Evolutionary conservation across 2,329 filamentous ascomycete genomes (phyloP), one percentile per base, ranked within the genome.

Genomic region (Xylaria sp.): DNA sequence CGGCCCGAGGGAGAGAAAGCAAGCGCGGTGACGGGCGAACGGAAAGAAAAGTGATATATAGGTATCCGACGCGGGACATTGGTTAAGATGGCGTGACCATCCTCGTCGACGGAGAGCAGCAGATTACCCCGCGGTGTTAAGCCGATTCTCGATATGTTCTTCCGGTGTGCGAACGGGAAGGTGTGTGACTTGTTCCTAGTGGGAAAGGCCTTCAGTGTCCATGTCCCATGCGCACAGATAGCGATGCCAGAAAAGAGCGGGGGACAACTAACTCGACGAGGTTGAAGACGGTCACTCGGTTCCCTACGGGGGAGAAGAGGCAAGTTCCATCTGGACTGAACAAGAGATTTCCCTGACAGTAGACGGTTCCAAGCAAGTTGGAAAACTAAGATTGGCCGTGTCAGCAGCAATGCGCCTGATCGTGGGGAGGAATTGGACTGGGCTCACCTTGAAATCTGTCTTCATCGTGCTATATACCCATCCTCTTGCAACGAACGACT

Each of bases 251-350:
- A 30, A 50, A 12, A 36, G 30, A 10, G 20, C 28, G 48, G 50
- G 59, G 57, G 39, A 36, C 41, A 34, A 77, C 87, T 76, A 87
- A 97, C 94, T 98, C 94, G 76, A 97, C 92, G 53, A 99, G 86
- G 79, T 99, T 95, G 81, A 99, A 99, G 61, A 98, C 92, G 1
- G 95, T 93, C 69, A 99, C 94, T 78, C 94, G 87, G 82, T 98
- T 99, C 78, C 96, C 96, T 61, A 99, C 96, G 8, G 96, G 97
- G 52, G 96, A 99, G 77, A 97, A 93, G 72, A 99, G 87, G 82
- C 93, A 95, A 76, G 93, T 96, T 79, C 97, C 97, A 87, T 99
- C 95, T 69, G 94, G 93, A 76, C 93, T 97, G 85, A 97, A 99
- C 79, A 97, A 87, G 77, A 99, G 88, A 80, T 98, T 99, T 82